Evolutionary conservation across 768 basidiomycete species (phyloP).

Genomic region (Amanita muscaria): DNA sequence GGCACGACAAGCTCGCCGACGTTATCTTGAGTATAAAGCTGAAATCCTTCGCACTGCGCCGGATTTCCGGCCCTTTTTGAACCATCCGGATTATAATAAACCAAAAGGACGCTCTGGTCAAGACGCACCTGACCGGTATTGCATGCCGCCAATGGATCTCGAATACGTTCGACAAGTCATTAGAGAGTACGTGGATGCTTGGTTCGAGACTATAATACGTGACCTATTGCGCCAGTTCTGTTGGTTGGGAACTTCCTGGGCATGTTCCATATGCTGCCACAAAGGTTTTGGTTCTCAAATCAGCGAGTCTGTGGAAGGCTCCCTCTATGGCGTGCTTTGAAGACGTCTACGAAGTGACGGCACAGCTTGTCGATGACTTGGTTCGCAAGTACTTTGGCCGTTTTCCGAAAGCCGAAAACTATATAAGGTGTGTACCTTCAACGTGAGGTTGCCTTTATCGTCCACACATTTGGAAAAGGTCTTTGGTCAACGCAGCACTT

Average conservation of each 20-base stretch:
- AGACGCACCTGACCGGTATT: not conserved
- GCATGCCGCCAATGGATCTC: conserved; percentile 18
- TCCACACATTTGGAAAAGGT: not conserved
- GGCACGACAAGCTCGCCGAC: conserved; percentile 24
- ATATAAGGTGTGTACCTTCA: not conserved
- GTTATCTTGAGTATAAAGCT: conserved; percentile 25
- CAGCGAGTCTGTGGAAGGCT: conserved; percentile 26
- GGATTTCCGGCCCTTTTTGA: conserved; percentile 24
- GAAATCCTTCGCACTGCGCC: conserved; percentile 31
- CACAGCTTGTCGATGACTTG: not conserved
- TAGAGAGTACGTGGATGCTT: conserved; percentile 5
- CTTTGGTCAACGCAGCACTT: not conserved
- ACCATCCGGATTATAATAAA: not conserved
- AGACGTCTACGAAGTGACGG: conserved; percentile 14
- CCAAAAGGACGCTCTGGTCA: conserved; percentile 11
- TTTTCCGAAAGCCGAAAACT: not conserved
- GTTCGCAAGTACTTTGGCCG: not conserved
- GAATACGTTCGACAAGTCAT: conserved; percentile 18
- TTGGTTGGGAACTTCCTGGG: conserved; percentile 34
- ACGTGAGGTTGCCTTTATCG: not conserved
- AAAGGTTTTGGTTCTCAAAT: conserved; percentile 24
- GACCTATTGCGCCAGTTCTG: conserved; percentile 19
- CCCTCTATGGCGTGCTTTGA: conserved; percentile 29
- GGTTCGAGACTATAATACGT: conserved; percentile 10
- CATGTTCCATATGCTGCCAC: conserved; percentile 34